A percentile compares a stretch with the other conserved stretches of the same genome.
phyloP scores from a whole-genome alignment of 2,329 filamentous ascomycete species.

The Xylariaceae sp. region DNA sequence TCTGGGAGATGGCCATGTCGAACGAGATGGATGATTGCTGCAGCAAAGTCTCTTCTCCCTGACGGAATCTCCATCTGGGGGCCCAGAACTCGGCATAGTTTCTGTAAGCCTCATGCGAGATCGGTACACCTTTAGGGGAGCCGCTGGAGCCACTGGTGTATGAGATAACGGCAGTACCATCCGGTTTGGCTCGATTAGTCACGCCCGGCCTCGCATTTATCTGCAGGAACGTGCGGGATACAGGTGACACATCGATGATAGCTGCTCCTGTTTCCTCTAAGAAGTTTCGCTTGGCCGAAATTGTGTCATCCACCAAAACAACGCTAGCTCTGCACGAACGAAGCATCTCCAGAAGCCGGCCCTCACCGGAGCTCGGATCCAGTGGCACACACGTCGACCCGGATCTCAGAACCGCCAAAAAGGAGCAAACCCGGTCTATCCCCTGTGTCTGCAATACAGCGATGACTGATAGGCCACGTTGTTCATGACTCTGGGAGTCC shows the following conservation, averaged over 20 bases:
- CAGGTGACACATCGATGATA: slow-evolving; percentile 8
- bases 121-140: slow-evolving; percentile 33
- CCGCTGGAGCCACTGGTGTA: slow-evolving; percentile 21
- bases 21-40: slow-evolving; percentile 38
- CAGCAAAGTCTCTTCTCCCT: slow-evolving; percentile 27
- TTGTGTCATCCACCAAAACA: slow-evolving; percentile 23
- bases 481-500: no score
- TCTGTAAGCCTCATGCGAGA: slow-evolving; percentile 24
- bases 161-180: slow-evolving; percentile 16
- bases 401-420: slow-evolving; percentile 25
- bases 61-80: slow-evolving; percentile 6
- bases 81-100: slow-evolving; percentile 26
- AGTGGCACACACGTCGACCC: slow-evolving; percentile 32
- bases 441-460: slow-evolving; percentile 29
- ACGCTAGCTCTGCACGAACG: slow-evolving; percentile 26
- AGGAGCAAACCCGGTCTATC: slow-evolving; percentile 8
- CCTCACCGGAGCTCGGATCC: slow-evolving; percentile 26
- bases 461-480: no score
- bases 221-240: no score
- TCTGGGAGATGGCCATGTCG: slow-evolving; percentile 35
- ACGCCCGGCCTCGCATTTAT: no score
- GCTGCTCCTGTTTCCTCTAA: no score
- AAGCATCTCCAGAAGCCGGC: slow-evolving; percentile 27
- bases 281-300: no score
- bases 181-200: background rate